A percentile compares a stretch with the other conserved stretches of the same genome.
Evolutionary conservation across 495 filamentous ascomycete species (phyloP).

Genomic region (Parachaetomium inaequale): DNA sequence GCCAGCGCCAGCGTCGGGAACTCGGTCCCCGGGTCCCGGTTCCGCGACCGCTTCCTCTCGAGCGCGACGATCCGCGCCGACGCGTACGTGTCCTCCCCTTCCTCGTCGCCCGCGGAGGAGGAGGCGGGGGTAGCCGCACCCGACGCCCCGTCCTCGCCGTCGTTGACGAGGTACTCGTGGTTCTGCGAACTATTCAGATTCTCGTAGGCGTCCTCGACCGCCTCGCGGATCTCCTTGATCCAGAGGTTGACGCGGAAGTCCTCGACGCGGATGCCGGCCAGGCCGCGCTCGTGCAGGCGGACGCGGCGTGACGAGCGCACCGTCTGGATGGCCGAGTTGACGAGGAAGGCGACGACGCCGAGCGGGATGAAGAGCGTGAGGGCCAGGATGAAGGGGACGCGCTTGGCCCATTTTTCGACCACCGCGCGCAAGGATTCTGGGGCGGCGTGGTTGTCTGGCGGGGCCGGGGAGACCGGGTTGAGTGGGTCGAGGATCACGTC

Average conservation of each 20-base stretch:
- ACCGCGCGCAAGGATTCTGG: slow-evolving; percentile 27
- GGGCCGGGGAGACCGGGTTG: slow-evolving; percentile 53
- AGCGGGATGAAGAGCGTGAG: slow-evolving; percentile 66
- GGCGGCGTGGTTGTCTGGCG: slow-evolving; percentile 32
- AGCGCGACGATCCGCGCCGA: slow-evolving; percentile 31
- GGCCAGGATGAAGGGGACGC: slow-evolving; percentile 58
- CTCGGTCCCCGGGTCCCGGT: slow-evolving; percentile 11
- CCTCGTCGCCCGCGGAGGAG: not conserved
- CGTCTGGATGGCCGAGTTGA: slow-evolving; percentile 73
- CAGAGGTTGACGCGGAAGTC: slow-evolving; percentile 74
- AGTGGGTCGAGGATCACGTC: slow-evolving; percentile 70
- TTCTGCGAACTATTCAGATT: slow-evolving; percentile 59
- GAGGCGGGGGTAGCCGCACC: too few species aligned
- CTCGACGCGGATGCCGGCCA: slow-evolving; percentile 56
- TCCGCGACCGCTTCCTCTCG: slow-evolving; percentile 37
- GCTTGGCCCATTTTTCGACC: slow-evolving; percentile 31
- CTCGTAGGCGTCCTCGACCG: slow-evolving; percentile 71
- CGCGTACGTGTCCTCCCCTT: not conserved
- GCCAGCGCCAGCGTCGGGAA: slow-evolving; percentile 72
- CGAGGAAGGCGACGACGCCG: slow-evolving; percentile 62
- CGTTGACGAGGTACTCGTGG: slow-evolving; percentile 52
- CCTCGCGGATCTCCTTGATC: slow-evolving; percentile 64
- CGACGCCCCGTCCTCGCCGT: slow-evolving; percentile 1
- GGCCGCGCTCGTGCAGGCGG: slow-evolving; percentile 67
- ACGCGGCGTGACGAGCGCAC: slow-evolving; percentile 69